Base-by-base conservation (phyloP, 2,329 filamentous ascomycete species). In the Penicillium sp. region DNA sequence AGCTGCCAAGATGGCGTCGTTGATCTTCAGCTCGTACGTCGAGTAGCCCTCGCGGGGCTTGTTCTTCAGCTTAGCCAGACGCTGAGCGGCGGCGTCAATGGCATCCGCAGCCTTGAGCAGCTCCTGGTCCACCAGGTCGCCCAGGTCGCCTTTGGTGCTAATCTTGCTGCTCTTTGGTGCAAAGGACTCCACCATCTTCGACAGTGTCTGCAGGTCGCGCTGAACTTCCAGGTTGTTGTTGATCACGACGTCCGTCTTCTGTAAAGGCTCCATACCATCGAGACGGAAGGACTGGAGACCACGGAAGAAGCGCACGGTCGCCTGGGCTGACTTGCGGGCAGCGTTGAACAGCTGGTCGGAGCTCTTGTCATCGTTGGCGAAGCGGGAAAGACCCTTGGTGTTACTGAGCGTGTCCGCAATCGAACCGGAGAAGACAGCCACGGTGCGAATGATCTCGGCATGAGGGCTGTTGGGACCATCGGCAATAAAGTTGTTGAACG, bases 401-500 rank as follows among this genome's bases (percentile, higher is more conserved):
- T 97, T 98, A 71, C 85, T 89, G 60, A 95, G 84, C 3, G 97
- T 90, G 69, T 98, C 93, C 1, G 91, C 87, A 53, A 96, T 83
- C 3, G 93, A 87, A 16, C 90, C 88, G 1, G 93, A 79, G 69
- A 97, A 96, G 42, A 89, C 81, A 62, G 89, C 93, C 59, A 95
- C 87, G 0, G 89, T 88, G 65, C 89, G 89, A 69, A 97, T 97
- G 51, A 98, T 86, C 49, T 95, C 90, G 1, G 86, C 81, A 62
- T 96, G 89, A 8, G 84, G 84, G 65, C 87, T 89, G 68, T 90
- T 95, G 4, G 91, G 90, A 0, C 93, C 93, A 64, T 98, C 93
- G 6, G 91, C 93, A 60, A 98, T 94, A 69, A 94, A 97, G 70
- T 95, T 95, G 75, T 96, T 98, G 77, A 97, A 98, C 0, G 93